Base-by-base conservation (phyloP, 805 yeast species). In the Monosporozyma siamensis region DNA sequence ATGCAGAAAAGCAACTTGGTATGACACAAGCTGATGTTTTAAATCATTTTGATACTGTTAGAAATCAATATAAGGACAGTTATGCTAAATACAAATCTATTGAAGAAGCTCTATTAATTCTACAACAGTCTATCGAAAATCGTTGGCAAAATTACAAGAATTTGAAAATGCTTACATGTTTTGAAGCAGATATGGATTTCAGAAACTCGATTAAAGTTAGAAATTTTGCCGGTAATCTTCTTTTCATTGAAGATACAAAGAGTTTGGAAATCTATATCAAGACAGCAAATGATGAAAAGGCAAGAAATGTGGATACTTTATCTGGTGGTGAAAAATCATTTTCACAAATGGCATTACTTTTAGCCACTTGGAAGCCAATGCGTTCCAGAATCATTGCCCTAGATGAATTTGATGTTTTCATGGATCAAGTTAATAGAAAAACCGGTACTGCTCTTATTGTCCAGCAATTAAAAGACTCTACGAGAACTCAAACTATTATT, bases 271-370 rank as follows among this genome's bases (percentile, higher is more conserved):
- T 83, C 63, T 62, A 71, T 43, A 85, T 81, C 2, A 72, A 80
- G 22, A 80, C 88, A 0, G 74, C 75, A 45, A 74, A 69, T 39
- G 79, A 75, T 44, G 72, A 70, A 31, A 71, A 71, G 22, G 68
- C 75, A 25, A 70, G 95, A 50, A 77, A 80, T 30, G 86, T 86
- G 3, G 84, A 80, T 49, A 82, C 96, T 0, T 70, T 90, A 21
- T 87, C 96, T 1, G 99, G 99, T 29, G 99, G 99, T 37, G 98
- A 92, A 59, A 89, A 89, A 58, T 87, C 97, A 0, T 90, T 82
- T 60, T 79, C 95, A 0, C 98, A 94, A 59, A 80, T 90, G 48
- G 84, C 97, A 0, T 71, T 92, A 44, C 64, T 92, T 37, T 68
- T 90, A 46, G 82, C 97, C 0, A 82, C 95, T 23, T 92, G 99